phyloP scores from a whole-genome alignment of 2,329 filamentous ascomycete genomes.

The Periconia sp. region DNA sequence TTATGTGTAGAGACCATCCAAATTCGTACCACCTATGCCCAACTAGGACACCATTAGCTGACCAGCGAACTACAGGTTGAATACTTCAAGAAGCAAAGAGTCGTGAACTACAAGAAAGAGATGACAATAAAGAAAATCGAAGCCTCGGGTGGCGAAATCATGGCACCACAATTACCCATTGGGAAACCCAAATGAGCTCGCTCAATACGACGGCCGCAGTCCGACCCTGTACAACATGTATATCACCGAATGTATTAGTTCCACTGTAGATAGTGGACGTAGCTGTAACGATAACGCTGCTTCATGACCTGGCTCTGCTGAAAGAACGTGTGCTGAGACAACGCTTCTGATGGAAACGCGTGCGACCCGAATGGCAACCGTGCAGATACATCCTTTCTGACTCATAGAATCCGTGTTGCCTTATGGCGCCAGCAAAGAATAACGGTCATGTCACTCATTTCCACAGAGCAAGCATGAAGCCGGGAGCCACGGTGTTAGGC shows the following conservation, averaged over 20 bases:
- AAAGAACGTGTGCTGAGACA: background rate
- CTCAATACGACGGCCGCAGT: background rate
- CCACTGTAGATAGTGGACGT: background rate
- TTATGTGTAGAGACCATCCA: background rate
- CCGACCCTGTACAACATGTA: conserved; percentile 31
- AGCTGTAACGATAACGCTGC: conserved; percentile 13
- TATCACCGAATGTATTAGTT: conserved; percentile 13
- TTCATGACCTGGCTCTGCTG: conserved; percentile 1
- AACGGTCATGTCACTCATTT: too few species aligned
- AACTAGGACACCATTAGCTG: conserved; percentile 6
- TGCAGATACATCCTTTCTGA: too few species aligned
- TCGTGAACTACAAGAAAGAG: conserved; percentile 87
- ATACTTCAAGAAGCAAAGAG: conserved; percentile 96
- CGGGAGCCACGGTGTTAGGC: too few species aligned
- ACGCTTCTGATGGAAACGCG: too few species aligned
- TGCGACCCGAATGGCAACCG: too few species aligned
- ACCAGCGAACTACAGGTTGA: conserved; percentile 64
- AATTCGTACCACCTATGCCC: background rate
- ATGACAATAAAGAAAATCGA: conserved; percentile 56
- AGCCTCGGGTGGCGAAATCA: conserved; percentile 46
- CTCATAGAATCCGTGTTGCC: too few species aligned
- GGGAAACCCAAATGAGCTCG: conserved; percentile 16
- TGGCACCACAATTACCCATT: conserved; percentile 36
- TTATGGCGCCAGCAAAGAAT: too few species aligned
- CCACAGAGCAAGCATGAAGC: too few species aligned